These are phyloP conservation scores for Russula brevipes DNA, from an alignment of 768 basidiomycete species.

Conservation along the genomic window DNA sequence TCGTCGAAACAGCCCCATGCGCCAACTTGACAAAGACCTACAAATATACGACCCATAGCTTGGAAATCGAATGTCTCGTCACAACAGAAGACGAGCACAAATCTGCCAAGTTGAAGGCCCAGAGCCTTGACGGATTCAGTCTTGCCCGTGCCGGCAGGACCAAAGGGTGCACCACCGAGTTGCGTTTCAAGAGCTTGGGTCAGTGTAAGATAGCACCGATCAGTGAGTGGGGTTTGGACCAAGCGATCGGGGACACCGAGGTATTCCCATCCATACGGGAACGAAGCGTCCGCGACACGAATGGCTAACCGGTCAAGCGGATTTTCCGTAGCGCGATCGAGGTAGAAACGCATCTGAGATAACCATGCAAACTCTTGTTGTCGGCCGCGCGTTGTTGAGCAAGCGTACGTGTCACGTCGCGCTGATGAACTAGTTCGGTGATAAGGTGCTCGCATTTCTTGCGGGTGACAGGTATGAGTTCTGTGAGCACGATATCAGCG, in stretches of 20 bases:
- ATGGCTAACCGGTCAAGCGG: constrained; percentile 78
- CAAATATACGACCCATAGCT: constrained; percentile 99
- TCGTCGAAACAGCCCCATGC: constrained; percentile 99
- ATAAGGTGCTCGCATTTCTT: constrained; percentile 98
- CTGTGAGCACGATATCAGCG: constrained; percentile 93
- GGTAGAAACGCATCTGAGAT: constrained; percentile 98
- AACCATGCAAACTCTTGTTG: constrained; percentile 84
- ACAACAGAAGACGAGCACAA: constrained; percentile 99
- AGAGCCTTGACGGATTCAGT: constrained; percentile 99
- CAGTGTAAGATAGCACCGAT: constrained; percentile 92
- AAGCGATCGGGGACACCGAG: constrained; percentile 94
- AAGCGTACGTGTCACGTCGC: constrained; percentile 86
- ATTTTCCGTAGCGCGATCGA: constrained; percentile 63
- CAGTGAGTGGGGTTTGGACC: constrained; percentile 96
- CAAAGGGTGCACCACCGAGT: constrained; percentile 95
- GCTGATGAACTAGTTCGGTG: constrained; percentile 96
- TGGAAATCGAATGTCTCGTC: constrained; percentile 99
- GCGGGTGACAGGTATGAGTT: constrained; percentile 84
- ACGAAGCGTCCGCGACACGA: constrained; percentile 82
- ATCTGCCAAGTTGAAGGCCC: constrained; percentile 94
- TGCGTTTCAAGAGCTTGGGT: constrained; percentile 95
- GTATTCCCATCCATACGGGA: constrained; percentile 99
- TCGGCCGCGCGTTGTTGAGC: constrained; percentile 60
- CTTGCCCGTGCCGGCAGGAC: constrained; percentile 94
- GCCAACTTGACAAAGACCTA: constrained; percentile 97